Percentiles rank a stretch among this genome's conserved stretches.
These are phyloP conservation scores for Begonia masoniana DNA, from an alignment of 306 rosid genomes.

Conservation along the genomic window DNA sequence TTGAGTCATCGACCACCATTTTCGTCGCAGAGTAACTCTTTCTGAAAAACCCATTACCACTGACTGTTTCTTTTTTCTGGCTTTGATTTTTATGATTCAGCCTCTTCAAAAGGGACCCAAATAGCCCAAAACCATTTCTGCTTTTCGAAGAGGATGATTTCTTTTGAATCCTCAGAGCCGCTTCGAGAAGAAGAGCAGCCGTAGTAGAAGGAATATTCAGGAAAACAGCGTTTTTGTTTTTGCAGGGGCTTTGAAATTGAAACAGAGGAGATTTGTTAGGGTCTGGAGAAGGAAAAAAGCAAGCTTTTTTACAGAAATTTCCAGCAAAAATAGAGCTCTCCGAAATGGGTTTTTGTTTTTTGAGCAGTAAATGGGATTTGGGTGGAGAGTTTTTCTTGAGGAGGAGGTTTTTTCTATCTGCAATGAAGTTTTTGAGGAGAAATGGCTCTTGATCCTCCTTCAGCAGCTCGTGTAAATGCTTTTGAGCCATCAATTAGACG, in stretches of 20 bases:
- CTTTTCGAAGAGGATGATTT: constrained; percentile 27
- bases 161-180: constrained; percentile 61
- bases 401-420: background rate
- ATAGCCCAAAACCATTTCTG: constrained; percentile 29
- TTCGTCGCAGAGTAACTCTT: no score
- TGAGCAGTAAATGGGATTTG: background rate
- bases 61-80: constrained; percentile 21
- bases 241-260: constrained; percentile 28
- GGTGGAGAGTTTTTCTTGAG: background rate
- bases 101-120: constrained; percentile 63
- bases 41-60: background rate
- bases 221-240: constrained; percentile 32
- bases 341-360: constrained; percentile 10
- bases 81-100: constrained; percentile 16
- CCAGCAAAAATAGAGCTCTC: constrained; percentile 11
- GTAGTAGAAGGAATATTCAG: constrained; percentile 66
- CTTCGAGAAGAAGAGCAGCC: constrained; percentile 66
- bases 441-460: constrained; percentile 1
- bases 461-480: background rate
- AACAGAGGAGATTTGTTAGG: constrained; percentile 51
- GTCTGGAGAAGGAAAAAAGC: constrained; percentile 54
- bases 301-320: constrained; percentile 39
- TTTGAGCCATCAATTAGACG: background rate
- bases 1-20: no score
- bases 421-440: constrained; percentile 1